phyloP scores from a whole-genome alignment of 768 basidiomycete species.

The Kondoa subrosea region DNA sequence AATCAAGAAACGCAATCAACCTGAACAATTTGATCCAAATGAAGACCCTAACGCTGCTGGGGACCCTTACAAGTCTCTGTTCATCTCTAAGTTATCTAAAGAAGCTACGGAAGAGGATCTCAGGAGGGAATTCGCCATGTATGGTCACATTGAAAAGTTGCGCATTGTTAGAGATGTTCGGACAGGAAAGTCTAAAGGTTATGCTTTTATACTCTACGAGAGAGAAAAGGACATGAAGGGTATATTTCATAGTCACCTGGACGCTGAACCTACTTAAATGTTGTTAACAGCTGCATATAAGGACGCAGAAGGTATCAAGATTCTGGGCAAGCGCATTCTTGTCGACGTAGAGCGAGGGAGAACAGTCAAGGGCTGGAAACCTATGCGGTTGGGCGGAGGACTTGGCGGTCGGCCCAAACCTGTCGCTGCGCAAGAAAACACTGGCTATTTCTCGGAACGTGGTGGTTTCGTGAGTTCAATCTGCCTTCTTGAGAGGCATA shows the following conservation, averaged over 20 bases:
- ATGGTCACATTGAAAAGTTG: slow-evolving; percentile 84
- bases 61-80: slow-evolving; percentile 95
- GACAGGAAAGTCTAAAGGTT: slow-evolving; percentile 69
- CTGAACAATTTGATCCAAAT: slow-evolving; percentile 60
- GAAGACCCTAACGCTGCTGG: slow-evolving; percentile 81
- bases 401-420: slow-evolving; percentile 88
- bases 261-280: neutral
- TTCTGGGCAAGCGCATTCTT: slow-evolving; percentile 86
- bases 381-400: slow-evolving; percentile 86
- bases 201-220: slow-evolving; percentile 95
- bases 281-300: slow-evolving; percentile 57
- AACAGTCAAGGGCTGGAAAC: slow-evolving; percentile 97
- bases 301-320: slow-evolving; percentile 89
- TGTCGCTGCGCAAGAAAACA: slow-evolving; percentile 7
- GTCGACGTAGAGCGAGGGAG: slow-evolving; percentile 97
- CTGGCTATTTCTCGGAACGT: slow-evolving; percentile 9
- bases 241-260: slow-evolving; percentile 30
- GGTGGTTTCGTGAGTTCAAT: slow-evolving; percentile 29
- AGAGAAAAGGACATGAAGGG: slow-evolving; percentile 99
- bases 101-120: slow-evolving; percentile 79
- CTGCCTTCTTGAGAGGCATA: neutral
- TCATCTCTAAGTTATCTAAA: slow-evolving; percentile 86
- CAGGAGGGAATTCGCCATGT: slow-evolving; percentile 84
- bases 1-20: slow-evolving; percentile 9
- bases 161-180: slow-evolving; percentile 73